Evolutionary conservation across 345 rosid genomes (phyloP), one percentile per base, ranked within the genome.

Genomic region (Eucalyptus microcorys): DNA sequence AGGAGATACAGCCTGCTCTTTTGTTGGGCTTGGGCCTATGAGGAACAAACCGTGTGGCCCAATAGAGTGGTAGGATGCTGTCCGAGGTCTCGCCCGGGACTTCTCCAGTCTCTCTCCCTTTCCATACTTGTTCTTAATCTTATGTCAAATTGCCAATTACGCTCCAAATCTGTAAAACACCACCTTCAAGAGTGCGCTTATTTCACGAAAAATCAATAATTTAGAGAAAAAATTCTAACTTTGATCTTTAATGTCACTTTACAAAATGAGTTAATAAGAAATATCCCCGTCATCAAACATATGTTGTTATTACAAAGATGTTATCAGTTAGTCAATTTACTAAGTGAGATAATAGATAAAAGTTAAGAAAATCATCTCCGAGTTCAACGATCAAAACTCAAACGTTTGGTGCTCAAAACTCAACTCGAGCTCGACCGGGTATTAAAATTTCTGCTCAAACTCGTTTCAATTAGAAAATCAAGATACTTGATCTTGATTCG

Each of bases 391-490:
- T 30, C 32, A 27, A 27, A 59, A 59, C 32, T 30, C 1, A 2
- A 59, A 57, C 1, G 1, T 57, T 57, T 57, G 71, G 32, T n/a
- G 37, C 40, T n/a, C 40, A 32, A 64, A n/a, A 64, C 5, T 64
- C 17, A 16, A 66, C 32, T 61, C 7, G 0, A 66, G 11, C 37
- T 66, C 40, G 1, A 66, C 34, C 3, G 3, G 1, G 10, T 15
- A n/a, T 7, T 66, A n/a, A 66, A 15, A 66, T 32, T 66, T 66
- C 11, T n/a, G 21, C 76, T 66, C 76, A 0, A 66, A n/a, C 40
- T 66, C 5, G 2, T 15, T 4, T 66, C 76, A 15, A 15, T 34
- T 66, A 32, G 5, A n/a, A 66, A 14, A 66, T n/a, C 40, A 16
- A 66, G 19, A 66, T n/a, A 66, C 11, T 7, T 14, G 19, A 64